A percentile compares a stretch with the other conserved stretches of the same genome.
Evolutionary conservation across 2,329 filamentous ascomycete species (phyloP).

Genomic region (Cladosporium halotolerans): DNA sequence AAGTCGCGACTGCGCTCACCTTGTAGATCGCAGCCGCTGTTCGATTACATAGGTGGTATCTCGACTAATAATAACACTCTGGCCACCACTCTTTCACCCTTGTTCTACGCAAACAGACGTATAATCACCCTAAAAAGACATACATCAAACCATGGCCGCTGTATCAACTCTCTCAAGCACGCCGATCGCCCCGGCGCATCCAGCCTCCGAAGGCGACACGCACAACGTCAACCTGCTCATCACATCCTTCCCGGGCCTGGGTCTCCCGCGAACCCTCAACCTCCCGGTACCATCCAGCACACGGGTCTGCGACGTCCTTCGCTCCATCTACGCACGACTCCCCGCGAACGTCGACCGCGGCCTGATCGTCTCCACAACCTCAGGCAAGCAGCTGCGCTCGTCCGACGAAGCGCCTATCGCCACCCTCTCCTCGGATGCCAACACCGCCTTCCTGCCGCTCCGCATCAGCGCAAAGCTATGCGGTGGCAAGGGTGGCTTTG

Average conservation of each 20-base stretch:
- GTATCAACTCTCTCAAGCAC: neutral
- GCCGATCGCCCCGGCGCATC: neutral
- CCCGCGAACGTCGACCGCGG: conserved; percentile 49
- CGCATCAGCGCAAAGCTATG: conserved; percentile 72
- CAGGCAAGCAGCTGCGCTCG: conserved; percentile 62
- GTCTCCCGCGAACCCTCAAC: conserved; percentile 73
- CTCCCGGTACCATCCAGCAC: conserved; percentile 64
- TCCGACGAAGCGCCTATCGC: conserved; percentile 52
- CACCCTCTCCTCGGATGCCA: conserved; percentile 49
- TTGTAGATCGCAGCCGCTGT: no score
- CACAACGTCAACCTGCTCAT: conserved; percentile 70
- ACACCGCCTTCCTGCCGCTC: conserved; percentile 67
- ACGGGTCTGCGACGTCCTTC: conserved; percentile 59
- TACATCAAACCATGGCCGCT: neutral
- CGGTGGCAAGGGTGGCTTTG: conserved; percentile 96
- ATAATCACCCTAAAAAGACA: no score
- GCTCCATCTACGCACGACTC: conserved; percentile 55
- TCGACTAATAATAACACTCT: no score
- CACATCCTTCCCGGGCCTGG: conserved; percentile 75
- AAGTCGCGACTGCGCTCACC: no score
- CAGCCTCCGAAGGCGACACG: neutral
- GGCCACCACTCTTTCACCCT: no score
- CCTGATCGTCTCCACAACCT: conserved; percentile 75
- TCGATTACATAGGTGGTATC: no score
- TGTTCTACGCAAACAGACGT: no score